A percentile compares a stretch with the other conserved stretches of the same genome.
phyloP scores from a whole-genome alignment of 1,284 basidiomycete species.

The Pseudozyma hubeiensis region DNA sequence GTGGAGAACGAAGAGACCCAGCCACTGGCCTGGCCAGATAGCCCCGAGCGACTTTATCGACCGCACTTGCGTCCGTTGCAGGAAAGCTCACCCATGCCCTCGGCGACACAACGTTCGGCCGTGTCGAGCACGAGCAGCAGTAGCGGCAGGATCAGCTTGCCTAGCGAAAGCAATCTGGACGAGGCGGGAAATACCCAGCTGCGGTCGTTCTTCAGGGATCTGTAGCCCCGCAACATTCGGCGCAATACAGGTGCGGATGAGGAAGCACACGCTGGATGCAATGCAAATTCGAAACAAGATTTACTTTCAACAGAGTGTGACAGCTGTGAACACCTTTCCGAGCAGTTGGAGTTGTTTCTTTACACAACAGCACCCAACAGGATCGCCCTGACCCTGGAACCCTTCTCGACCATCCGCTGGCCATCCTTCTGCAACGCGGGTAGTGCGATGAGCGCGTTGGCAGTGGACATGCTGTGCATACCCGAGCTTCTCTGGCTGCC shows the following conservation, averaged over 20 bases:
- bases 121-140: slow-evolving; percentile 3
- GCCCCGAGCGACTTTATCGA: not conserved
- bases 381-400: slow-evolving; percentile 29
- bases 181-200: slow-evolving; percentile 15
- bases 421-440: slow-evolving; percentile 21
- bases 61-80: not conserved
- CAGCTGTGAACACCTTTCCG: too few species aligned
- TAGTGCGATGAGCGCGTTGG: slow-evolving; percentile 59
- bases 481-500: slow-evolving; percentile 59
- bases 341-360: not conserved
- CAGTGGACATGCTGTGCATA: slow-evolving; percentile 63
- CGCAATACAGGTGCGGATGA: not conserved
- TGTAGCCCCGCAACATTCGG: slow-evolving; percentile 4
- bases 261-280: too few species aligned
- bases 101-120: slow-evolving; percentile 3
- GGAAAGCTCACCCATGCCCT: slow-evolving; percentile 2
- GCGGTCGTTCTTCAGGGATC: slow-evolving; percentile 14
- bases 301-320: too few species aligned
- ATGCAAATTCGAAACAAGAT: too few species aligned
- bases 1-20: slow-evolving; percentile 25
- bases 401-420: slow-evolving; percentile 7
- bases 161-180: slow-evolving; percentile 11
- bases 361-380: slow-evolving; percentile 43
- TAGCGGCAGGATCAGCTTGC: slow-evolving; percentile 15
- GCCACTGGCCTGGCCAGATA: slow-evolving; percentile 23